These are phyloP conservation scores for Crithidia sp. DNA, from an alignment of 208 protist species.

Conservation along the genomic window DNA sequence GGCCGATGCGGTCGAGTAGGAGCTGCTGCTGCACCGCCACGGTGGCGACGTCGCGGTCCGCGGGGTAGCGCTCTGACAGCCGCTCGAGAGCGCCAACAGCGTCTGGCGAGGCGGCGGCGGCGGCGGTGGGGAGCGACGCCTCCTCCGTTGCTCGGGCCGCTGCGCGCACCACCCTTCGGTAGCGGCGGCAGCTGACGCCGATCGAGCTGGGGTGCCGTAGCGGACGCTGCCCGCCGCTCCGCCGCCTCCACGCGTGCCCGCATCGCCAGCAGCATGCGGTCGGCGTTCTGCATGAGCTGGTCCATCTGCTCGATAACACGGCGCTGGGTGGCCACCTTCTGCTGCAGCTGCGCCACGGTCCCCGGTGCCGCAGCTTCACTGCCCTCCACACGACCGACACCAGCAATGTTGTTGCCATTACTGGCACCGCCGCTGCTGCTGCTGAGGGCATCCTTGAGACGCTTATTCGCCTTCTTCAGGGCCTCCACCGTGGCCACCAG, in stretches of 20 bases:
- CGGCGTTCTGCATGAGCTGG: constrained; percentile 45
- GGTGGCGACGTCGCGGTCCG: constrained; percentile 24
- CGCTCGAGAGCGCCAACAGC: constrained; percentile 17
- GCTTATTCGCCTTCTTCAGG: constrained; percentile 41
- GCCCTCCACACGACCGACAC: background rate
- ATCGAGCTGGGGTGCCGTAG: background rate
- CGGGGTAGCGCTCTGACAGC: constrained; percentile 21
- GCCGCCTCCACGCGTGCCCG: constrained; percentile 36
- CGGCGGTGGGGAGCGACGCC: background rate
- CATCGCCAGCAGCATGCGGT: constrained; percentile 42
- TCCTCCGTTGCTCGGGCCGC: background rate
- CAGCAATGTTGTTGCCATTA: too few relatives aligned
- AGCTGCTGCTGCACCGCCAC: constrained; percentile 29
- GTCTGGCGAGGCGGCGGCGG: constrained; percentile 13
- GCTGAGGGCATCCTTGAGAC: constrained; percentile 17
- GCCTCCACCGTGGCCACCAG: constrained; percentile 42
- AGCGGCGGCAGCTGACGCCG: constrained; percentile 22
- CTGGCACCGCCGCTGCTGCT: background rate
- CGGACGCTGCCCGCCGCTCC: constrained; percentile 9
- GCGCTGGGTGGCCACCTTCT: constrained; percentile 33
- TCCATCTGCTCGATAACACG: constrained; percentile 45
- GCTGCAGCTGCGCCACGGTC: constrained; percentile 26
- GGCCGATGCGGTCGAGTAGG: constrained; percentile 24
- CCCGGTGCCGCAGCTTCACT: background rate
- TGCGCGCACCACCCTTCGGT: constrained; percentile 8